Base-by-base conservation (phyloP, 1,284 basidiomycete species). In the Irpex sp. region DNA sequence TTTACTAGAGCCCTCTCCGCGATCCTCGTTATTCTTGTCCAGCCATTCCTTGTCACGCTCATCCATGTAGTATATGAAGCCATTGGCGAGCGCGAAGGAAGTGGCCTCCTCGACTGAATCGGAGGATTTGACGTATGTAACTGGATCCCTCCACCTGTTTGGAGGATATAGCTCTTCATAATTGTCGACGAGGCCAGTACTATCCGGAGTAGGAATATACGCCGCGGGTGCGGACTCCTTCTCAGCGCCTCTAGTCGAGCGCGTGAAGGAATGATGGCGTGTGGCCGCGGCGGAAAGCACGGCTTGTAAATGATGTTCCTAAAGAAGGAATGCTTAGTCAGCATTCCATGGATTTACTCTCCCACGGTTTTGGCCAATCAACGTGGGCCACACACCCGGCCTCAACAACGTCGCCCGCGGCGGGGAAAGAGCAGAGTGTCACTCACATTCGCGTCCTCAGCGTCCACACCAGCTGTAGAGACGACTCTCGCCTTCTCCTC, bases 31-130 rank as follows among this genome's bases (percentile, higher is more conserved):
- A 74, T 94, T 94, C 75, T 88, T 90, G 66, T 92, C 89, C 46
- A 99, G 84, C 96, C 97, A 99, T 62, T 92, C 90, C 69, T 92
- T 87, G 77, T 99, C 97, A 46, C 94, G 91, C 75, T 99, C 97
- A 72, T 99, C 97, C 90, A 98, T 92, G 69, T 89, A 93, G 75
- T 99, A 98, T 4, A 88, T 86, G 72, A 90, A 93, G 1, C 87
- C 88, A 68, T 85, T 81, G 39, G 83, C 77, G 65, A 93, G 82
- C 17, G 84, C 83, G 65, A 78, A 81, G 13, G 73, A 74, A 62
- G 81, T 77, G 35, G 83, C 78, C 70, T 98, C 95, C 72, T 99
- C 97, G 66, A 93, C 88, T 1, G 93, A 95, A 69, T 94, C 88
- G 7, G 94, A 96, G 57, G 88, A 93, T 65, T 89, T 87, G 64